Evolutionary conservation across 2,329 filamentous ascomycete species (phyloP).

Genomic region (Exophiala sideris): DNA sequence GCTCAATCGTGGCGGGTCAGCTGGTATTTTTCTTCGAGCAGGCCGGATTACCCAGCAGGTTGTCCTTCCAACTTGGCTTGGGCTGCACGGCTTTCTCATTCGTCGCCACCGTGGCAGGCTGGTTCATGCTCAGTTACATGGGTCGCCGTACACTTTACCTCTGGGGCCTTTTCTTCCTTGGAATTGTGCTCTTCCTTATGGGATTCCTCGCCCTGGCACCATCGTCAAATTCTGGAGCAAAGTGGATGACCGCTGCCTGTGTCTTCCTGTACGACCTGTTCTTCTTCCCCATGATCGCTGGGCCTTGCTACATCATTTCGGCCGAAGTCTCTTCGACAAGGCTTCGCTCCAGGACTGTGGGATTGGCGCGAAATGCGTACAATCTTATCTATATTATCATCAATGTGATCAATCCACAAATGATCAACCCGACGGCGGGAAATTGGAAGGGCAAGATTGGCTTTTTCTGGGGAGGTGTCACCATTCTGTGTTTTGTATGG

Average conservation of each 20-base stretch:
- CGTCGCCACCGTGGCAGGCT: conserved; percentile 50
- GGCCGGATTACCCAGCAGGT: conserved; percentile 33
- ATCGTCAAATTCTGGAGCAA: conserved; percentile 15
- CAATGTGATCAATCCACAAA: too few species aligned
- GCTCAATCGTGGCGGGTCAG: conserved; percentile 31
- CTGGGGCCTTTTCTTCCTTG: conserved; percentile 31
- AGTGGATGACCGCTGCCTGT: conserved; percentile 33
- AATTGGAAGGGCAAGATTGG: too few species aligned
- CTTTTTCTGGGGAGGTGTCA: too few species aligned
- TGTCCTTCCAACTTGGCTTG: conserved; percentile 46
- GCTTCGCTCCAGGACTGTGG: too few species aligned
- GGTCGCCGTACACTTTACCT: conserved; percentile 42
- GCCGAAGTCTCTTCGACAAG: too few species aligned
- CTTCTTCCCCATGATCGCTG: conserved; percentile 35
- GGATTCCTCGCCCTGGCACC: conserved; percentile 25
- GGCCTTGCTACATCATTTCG: too few species aligned
- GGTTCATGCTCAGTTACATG: conserved; percentile 38
- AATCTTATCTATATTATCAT: too few species aligned
- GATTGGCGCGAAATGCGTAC: too few species aligned
- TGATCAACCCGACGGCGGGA: too few species aligned
- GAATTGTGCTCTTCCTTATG: conserved; percentile 31
- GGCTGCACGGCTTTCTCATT: conserved; percentile 61
- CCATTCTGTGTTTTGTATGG: too few species aligned
- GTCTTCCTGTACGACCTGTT: conserved; percentile 52
- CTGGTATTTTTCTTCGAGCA: conserved; percentile 35